These are phyloP conservation scores for Erysimum cheiri DNA, from an alignment of 441 rosid genomes.

Conservation along the genomic window DNA sequence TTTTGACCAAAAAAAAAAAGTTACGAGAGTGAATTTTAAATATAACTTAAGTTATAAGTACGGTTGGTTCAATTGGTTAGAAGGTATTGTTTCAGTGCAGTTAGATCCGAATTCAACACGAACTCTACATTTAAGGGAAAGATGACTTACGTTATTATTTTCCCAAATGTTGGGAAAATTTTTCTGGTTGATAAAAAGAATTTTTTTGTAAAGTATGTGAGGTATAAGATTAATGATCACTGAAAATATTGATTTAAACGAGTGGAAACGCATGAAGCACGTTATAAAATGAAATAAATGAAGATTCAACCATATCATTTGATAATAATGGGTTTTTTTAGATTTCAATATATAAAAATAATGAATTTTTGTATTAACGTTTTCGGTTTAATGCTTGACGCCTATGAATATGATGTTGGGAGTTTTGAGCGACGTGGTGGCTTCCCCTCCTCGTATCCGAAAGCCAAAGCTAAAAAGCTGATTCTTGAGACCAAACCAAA, in stretches of 20 bases:
- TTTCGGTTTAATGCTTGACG: slow-evolving; percentile 31
- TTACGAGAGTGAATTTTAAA: no score
- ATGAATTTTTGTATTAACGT: neutral
- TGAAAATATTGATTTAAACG: neutral
- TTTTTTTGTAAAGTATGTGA: neutral
- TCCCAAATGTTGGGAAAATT: no score
- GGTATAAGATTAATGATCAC: neutral
- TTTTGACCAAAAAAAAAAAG: no score
- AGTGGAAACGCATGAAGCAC: slow-evolving; percentile 42
- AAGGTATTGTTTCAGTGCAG: no score
- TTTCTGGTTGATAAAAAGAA: no score
- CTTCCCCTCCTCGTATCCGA: slow-evolving; percentile 28
- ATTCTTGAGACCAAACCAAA: neutral
- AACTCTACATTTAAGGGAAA: no score
- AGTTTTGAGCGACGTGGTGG: slow-evolving; percentile 39
- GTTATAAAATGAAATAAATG: slow-evolving; percentile 36
- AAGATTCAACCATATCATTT: slow-evolving; percentile 26
- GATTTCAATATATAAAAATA: neutral
- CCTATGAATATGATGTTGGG: slow-evolving; percentile 14
- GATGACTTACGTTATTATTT: no score
- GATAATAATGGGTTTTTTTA: neutral
- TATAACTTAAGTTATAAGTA: no score
- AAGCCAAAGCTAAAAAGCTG: neutral
- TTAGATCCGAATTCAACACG: no score
- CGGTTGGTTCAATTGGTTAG: no score